Evolutionary conservation across 257 asterid genomes (phyloP).

Genomic region (Salvia splendens): DNA sequence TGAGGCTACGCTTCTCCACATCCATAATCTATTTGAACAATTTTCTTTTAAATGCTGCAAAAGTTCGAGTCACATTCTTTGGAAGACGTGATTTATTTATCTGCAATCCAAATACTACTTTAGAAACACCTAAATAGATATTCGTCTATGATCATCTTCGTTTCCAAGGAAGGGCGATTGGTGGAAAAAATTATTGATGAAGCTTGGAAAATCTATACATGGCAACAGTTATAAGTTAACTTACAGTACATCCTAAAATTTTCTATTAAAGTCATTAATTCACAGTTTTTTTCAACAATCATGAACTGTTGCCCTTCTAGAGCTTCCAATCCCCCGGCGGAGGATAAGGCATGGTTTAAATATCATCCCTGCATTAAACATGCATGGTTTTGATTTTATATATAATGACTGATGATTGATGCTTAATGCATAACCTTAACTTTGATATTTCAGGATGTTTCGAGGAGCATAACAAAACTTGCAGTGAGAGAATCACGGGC

Average conservation of each 20-base stretch:
- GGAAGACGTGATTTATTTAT: neutral
- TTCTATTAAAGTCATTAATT: neutral
- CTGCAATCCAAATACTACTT: neutral
- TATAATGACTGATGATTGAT: slow-evolving; percentile 14
- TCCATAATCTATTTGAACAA: neutral
- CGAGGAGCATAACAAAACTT: slow-evolving; percentile 82
- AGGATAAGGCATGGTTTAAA: neutral
- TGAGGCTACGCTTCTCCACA: neutral
- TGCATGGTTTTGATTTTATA: slow-evolving; percentile 9
- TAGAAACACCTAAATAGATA: neutral
- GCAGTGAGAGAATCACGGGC: slow-evolving; percentile 87
- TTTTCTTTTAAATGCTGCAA: neutral
- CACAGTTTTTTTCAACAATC: neutral
- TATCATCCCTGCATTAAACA: slow-evolving; percentile 2
- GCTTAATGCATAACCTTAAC: slow-evolving; percentile 22
- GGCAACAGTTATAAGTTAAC: neutral
- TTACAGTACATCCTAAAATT: neutral
- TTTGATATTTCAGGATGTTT: slow-evolving; percentile 68
- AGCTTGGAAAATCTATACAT: neutral
- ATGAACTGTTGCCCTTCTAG: neutral
- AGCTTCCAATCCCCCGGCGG: neutral
- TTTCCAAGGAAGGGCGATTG: neutral
- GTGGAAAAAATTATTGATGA: neutral
- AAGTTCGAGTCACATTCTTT: neutral
- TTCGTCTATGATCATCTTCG: neutral